Evolutionary conservation across 495 filamentous ascomycete genomes (phyloP), one percentile per base, ranked within the genome.

Genomic region (Talaromyces proteolyticus): DNA sequence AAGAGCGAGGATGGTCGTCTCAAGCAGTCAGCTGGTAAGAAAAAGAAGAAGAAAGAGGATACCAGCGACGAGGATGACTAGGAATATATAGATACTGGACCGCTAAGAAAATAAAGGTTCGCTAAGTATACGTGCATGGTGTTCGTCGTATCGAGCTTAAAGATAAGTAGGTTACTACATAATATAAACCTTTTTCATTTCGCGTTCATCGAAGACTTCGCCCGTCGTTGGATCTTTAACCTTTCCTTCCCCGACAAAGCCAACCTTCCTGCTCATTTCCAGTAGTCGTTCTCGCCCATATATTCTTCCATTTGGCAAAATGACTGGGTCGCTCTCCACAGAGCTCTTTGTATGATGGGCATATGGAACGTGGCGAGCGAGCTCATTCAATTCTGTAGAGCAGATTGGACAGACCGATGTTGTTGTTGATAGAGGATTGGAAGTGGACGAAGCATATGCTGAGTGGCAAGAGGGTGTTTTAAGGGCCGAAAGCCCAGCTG

Each of bases 391-490:
- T 64, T 98, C 93, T 2, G 86, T 93, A 36, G 84, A 89, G 70
- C 93, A 98, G 61, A 97, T 97, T 4, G 93, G 94, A 58, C 93
- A 98, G 41, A 95, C 81, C 26, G 80, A 76, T 7, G 79, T 85
- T 0, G 75, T 76, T 0, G 71, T 72, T 4, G 80, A 82, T 40
- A 74, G 69, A 25, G 78, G 74, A 57, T 82, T 85, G 5, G 76
- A 77, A 42, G 74, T 79, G 39, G 76, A 75, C 49, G 78, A 71
- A 4, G 78, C 75, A 51, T 75, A 77, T 51, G 70, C 70, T 8
- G 86, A 88, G 72, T 98, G 91, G 66, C 93, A 98, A 10, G 91
- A 81, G 1, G 93, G 94, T 3, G 94, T 96, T 60, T 98, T 98
- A 42, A 98, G 84, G 1, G 93, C 91, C 0, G 91, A 96, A 18